Percentiles rank a stretch among this genome's conserved stretches.
Evolutionary conservation across 208 protist species (phyloP).

Genomic region (Leishmania guyanensis): DNA sequence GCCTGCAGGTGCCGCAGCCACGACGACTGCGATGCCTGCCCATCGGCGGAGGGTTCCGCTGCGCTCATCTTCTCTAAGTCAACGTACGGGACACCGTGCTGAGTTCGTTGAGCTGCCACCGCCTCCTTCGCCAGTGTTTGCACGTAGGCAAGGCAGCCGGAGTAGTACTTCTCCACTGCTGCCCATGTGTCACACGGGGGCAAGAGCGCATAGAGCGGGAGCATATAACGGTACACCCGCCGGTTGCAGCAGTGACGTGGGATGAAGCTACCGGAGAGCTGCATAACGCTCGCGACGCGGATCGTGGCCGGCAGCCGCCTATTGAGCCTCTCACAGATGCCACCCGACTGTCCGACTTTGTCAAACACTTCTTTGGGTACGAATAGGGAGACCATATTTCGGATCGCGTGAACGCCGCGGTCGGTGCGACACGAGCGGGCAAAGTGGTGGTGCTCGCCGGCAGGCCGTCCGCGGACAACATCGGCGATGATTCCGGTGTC

Average conservation of each 20-base stretch:
- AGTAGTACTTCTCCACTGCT: constrained; percentile 34
- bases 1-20: constrained; percentile 37
- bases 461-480: constrained; percentile 44
- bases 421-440: constrained; percentile 83
- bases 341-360: constrained; percentile 28
- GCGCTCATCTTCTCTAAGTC: constrained; percentile 9
- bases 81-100: constrained; percentile 22
- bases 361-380: constrained; percentile 41
- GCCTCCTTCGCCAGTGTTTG: constrained; percentile 6
- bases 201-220: constrained; percentile 80
- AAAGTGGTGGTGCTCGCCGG: constrained; percentile 56
- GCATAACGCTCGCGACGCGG: constrained; percentile 53
- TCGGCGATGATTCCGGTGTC: constrained; percentile 57
- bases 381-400: constrained; percentile 82
- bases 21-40: background rate
- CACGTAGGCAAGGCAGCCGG: constrained; percentile 21
- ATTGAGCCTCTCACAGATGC: constrained; percentile 43
- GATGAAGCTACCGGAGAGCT: constrained; percentile 70
- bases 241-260: constrained; percentile 78
- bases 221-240: constrained; percentile 80
- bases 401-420: constrained; percentile 81
- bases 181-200: constrained; percentile 66
- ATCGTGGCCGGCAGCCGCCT: constrained; percentile 41
- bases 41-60: background rate
- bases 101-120: constrained; percentile 1